Evolutionary conservation across 2,329 filamentous ascomycete species (phyloP), one percentile per base, ranked within the genome.

Genomic region (Ascochyta clinopodiicola): DNA sequence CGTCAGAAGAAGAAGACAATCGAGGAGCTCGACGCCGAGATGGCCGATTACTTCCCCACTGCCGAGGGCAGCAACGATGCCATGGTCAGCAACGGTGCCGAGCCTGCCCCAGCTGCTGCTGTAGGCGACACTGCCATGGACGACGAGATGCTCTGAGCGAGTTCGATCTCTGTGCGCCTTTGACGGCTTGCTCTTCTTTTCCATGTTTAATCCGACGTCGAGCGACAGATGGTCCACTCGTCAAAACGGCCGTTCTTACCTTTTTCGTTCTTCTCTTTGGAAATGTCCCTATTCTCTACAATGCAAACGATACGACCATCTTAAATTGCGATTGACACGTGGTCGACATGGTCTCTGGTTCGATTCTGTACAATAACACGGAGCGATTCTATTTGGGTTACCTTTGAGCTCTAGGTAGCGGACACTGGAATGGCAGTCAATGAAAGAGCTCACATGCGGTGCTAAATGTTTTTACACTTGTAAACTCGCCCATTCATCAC

Each of bases 11-110:
- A 98, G 90, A 99, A 98, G 90, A 96, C 92, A 0, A 87, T 89
- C 1, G 94, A 96, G 75, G 93, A 99, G 80, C 87, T 99, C 24
- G 95, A 99, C 75, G 92, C 91, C 4, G 95, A 99, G 77, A 99
- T 99, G 95, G 88, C 87, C 19, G 95, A 98, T 77, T 99, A 99
- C 81, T 98, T 96, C 74, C 86, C 83, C 48, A 74, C 75, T 27
- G 79, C 72, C 44, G 73, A 76, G 34, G 79, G 77, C 47, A 76
- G 73, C 47, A 74, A 78, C 47, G 77, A 77, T 48, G 77, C 74
- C 57, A 79, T 80, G 52, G 73, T 78, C 4, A 74, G 76, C 38
- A 81, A 78, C 57, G 80, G 78, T 39, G 68, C 71, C 38, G 65
- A 60, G 34, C 78, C 79, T 59, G 81, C 56, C 67, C 79, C 49